These are phyloP conservation scores for Begonia loranthoides DNA, from an alignment of 306 rosid genomes.

Conservation along the genomic window DNA sequence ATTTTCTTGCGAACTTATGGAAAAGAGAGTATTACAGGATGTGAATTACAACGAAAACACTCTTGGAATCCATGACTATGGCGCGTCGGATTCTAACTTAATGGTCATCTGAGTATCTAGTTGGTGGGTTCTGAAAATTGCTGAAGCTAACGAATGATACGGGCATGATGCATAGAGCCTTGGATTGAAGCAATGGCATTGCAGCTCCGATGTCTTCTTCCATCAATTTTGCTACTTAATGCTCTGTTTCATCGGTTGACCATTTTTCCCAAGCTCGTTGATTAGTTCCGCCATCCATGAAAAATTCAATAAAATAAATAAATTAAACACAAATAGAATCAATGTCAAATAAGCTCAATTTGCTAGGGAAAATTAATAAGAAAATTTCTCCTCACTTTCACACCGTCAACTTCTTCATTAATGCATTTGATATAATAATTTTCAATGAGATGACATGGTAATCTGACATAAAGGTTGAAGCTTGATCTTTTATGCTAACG, in stretches of 20 bases:
- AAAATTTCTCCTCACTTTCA: no score
- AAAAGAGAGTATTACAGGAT: conserved; percentile 7
- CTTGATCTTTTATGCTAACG: no score
- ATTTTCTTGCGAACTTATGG: no score
- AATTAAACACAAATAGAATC: not conserved
- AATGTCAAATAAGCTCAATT: no score
- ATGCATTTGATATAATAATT: no score
- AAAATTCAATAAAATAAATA: not conserved
- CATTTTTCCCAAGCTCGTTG: conserved; percentile 83
- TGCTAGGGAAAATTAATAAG: no score
- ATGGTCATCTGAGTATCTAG: conserved; percentile 35
- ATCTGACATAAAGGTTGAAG: no score
- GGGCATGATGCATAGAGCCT: conserved; percentile 97
- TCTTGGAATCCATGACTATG: conserved; percentile 21
- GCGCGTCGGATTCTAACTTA: conserved; percentile 70
- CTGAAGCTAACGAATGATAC: conserved; percentile 70
- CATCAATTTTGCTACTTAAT: conserved; percentile 90
- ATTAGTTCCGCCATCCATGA: conserved; percentile 38
- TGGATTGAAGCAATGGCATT: conserved; percentile 92
- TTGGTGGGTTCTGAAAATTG: conserved; percentile 68
- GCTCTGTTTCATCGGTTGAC: conserved; percentile 91
- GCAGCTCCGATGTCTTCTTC: conserved; percentile 99
- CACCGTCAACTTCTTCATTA: no score
- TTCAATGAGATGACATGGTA: no score
- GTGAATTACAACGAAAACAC: conserved; percentile 8